Evolutionary conservation across 1,284 basidiomycete species (phyloP).

Genomic region (Puccinia horiana): DNA sequence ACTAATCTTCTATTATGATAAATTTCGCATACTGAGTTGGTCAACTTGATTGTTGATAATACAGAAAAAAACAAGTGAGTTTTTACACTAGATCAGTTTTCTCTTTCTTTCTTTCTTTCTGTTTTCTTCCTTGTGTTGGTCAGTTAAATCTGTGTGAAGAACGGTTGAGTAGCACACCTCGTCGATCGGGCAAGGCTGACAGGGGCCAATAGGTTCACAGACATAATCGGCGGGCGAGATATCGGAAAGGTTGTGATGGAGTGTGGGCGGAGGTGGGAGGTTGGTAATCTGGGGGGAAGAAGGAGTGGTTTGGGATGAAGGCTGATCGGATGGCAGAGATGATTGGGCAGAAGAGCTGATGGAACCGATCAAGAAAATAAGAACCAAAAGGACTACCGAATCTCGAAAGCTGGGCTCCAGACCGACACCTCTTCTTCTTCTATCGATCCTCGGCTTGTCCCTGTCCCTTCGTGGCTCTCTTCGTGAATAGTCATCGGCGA

Average conservation of each 20-base stretch:
- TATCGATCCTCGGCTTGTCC: too few relatives aligned
- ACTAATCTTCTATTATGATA: conserved; percentile 11
- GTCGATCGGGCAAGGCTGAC: conserved; percentile 11
- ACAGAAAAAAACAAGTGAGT: neutral
- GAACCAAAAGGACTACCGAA: neutral
- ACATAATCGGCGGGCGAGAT: conserved; percentile 10
- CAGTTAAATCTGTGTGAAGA: neutral
- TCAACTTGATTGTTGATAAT: too few relatives aligned
- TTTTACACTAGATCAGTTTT: neutral
- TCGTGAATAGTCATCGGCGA: too few relatives aligned
- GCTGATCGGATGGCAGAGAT: neutral
- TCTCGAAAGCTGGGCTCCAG: too few relatives aligned
- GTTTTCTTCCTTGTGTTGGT: too few relatives aligned
- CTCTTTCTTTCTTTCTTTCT: too few relatives aligned
- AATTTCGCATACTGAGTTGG: neutral
- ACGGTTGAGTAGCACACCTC: neutral
- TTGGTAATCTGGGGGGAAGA: neutral
- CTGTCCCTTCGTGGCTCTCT: too few relatives aligned
- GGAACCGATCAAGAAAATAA: neutral
- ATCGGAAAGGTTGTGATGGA: neutral
- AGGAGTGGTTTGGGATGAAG: neutral
- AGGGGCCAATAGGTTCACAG: conserved; percentile 1
- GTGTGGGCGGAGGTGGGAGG: neutral
- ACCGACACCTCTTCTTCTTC: too few relatives aligned
- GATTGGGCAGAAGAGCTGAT: neutral